These are phyloP conservation scores for Nicotiana knightiana DNA, from an alignment of 257 asterid genomes.

Conservation along the genomic window DNA sequence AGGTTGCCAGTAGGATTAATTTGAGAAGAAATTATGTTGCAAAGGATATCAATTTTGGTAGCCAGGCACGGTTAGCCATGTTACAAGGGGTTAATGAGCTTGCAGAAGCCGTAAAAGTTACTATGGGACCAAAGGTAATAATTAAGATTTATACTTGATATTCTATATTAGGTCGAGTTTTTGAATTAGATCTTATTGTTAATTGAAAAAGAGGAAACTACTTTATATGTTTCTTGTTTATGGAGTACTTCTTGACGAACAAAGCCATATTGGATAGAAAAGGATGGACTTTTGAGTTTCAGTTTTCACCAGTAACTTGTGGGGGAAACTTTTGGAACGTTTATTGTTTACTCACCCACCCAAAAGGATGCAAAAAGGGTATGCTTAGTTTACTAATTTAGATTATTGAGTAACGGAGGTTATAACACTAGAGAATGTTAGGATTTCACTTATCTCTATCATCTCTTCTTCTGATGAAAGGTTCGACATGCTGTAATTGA, in stretches of 20 bases:
- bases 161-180: background rate
- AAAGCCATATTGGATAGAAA: background rate
- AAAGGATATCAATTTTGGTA: constrained; percentile 72
- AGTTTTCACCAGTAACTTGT: background rate
- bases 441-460: background rate
- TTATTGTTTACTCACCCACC: background rate
- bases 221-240: background rate
- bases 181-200: background rate
- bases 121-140: constrained; percentile 97
- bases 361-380: background rate
- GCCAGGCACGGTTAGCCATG: constrained; percentile 73
- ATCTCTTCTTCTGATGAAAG: background rate
- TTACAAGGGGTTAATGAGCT: constrained; percentile 83
- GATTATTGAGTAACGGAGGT: background rate
- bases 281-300: background rate
- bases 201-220: background rate
- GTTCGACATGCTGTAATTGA: background rate
- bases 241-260: background rate
- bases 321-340: background rate
- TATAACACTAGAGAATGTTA: background rate
- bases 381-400: background rate
- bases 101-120: constrained; percentile 91
- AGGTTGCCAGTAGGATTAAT: constrained; percentile 45
- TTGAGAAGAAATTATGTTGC: constrained; percentile 74
- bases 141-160: background rate